Evolutionary conservation across 2,329 filamentous ascomycete species (phyloP), one percentile per base, ranked within the genome.

Genomic region (Emergomyces africanus): DNA sequence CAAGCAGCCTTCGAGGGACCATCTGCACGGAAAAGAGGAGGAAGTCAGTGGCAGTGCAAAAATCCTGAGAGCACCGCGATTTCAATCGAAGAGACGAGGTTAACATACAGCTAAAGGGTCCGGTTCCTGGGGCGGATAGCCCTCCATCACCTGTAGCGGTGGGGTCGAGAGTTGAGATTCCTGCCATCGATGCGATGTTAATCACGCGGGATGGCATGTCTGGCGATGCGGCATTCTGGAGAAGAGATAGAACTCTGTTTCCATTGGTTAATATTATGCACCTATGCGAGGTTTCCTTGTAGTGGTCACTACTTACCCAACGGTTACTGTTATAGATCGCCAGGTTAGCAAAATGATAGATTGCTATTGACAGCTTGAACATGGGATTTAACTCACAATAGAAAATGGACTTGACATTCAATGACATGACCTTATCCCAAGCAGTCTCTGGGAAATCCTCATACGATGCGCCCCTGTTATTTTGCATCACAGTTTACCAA

Each of bases 351-450:
- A 41, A 15, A 14, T 30, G 37, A 41, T 35, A 25, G 9, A 5
- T 25, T 8, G 2, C 1, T 18, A 30, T 54, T 23, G 51, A 20
- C 20, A 18, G 20, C 12, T 4, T 18, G 51, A 8, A 14, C 39
- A 2, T 18, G n/a, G 35, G 10, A 12, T n/a, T 33, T 2, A 20
- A 57, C 56, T 51, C 33, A 57, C 56, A 57, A 62, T 76, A 76
- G 57, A 74, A 76, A 33, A 75, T 69, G 44, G 69, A 71, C 66
- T 75, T 76, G 20, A 76, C 74, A 64, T 76, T 76, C 63, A 76
- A 63, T 23, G 69, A 68, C 67, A 77, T 75, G 33, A 79, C 64
- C 64, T 79, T 79, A 67, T 79, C 77, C 77, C 77, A 79, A 41
- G 72, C 77, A 55, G 71, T 70, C 64, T 79, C 77, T 0, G 75